phyloP scores from a whole-genome alignment of 805 yeast genomes.

The Schwanniomyces sp. region DNA sequence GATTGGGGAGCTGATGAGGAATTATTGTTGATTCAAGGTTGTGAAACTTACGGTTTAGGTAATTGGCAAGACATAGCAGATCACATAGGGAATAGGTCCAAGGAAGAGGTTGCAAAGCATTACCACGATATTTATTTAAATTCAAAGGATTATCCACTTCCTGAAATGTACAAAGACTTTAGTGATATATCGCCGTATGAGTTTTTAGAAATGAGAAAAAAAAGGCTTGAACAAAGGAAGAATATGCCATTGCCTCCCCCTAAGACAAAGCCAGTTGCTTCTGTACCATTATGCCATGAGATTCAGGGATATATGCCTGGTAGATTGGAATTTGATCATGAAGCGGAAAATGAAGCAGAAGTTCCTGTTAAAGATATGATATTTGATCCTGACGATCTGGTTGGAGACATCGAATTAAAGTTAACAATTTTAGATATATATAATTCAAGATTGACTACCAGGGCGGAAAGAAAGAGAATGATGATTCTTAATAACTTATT shows the following conservation, averaged over 20 bases:
- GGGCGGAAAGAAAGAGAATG: slow-evolving; percentile 90
- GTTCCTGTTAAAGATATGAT: slow-evolving; percentile 90
- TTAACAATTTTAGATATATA: slow-evolving; percentile 85
- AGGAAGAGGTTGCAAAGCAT: slow-evolving; percentile 88
- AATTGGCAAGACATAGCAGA: slow-evolving; percentile 99
- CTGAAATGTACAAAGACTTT: slow-evolving; percentile 77
- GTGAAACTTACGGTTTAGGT: slow-evolving; percentile 89
- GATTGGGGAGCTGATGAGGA: slow-evolving; percentile 99
- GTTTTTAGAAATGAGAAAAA: slow-evolving; percentile 65
- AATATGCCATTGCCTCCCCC: slow-evolving; percentile 77
- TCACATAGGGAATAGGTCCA: slow-evolving; percentile 87
- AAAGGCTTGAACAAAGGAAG: slow-evolving; percentile 69
- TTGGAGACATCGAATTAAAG: slow-evolving; percentile 86
- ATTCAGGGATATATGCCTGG: slow-evolving; percentile 99
- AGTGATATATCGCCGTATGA: slow-evolving; percentile 59
- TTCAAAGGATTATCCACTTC: slow-evolving; percentile 79
- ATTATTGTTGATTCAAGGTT: slow-evolving; percentile 80
- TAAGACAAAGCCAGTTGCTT: slow-evolving; percentile 83
- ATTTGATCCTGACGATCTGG: slow-evolving; percentile 86
- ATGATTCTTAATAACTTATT: slow-evolving; percentile 73
- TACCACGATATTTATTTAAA: slow-evolving; percentile 71
- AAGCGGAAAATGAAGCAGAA: slow-evolving; percentile 96
- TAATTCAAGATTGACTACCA: slow-evolving; percentile 80
- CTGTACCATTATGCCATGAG: slow-evolving; percentile 95
- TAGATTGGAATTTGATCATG: slow-evolving; percentile 92